phyloP scores from a whole-genome alignment of 2,329 filamentous ascomycete genomes.

The Dryadomyces sulphureus region DNA sequence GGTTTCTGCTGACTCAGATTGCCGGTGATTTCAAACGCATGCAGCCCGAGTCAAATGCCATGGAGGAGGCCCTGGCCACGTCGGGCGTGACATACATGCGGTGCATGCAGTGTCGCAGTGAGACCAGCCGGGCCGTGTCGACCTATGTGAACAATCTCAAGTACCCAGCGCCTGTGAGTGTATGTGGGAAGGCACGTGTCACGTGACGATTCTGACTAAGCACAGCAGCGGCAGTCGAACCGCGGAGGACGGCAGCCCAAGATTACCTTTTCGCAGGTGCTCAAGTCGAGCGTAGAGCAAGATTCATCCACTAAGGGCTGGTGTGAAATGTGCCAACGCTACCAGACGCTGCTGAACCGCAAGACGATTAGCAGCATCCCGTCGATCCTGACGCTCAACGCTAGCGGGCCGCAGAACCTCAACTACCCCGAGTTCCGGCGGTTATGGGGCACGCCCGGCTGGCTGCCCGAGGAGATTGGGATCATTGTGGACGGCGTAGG shows the following conservation, averaged over 20 bases:
- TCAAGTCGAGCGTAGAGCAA: conserved; percentile 85
- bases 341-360: conserved; percentile 73
- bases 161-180: conserved; percentile 47
- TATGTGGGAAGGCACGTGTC: background rate
- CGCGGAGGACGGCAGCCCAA: conserved; percentile 36
- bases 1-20: conserved; percentile 75
- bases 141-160: conserved; percentile 76
- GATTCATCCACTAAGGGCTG: conserved; percentile 83
- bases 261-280: conserved; percentile 69
- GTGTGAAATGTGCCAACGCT: conserved; percentile 82
- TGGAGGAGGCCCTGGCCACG: conserved; percentile 62
- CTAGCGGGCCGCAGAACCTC: conserved; percentile 36
- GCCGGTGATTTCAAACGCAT: conserved; percentile 61
- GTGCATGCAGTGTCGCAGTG: conserved; percentile 76
- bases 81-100: conserved; percentile 59
- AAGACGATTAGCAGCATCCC: conserved; percentile 76
- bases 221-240: conserved; percentile 6
- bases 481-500: conserved; percentile 69
- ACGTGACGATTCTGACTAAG: too few relatives aligned
- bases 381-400: conserved; percentile 77
- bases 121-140: conserved; percentile 65
- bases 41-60: conserved; percentile 41
- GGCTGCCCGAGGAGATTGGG: conserved; percentile 87
- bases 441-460: conserved; percentile 79
- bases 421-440: conserved; percentile 57